Base-by-base conservation (phyloP, 495 filamentous ascomycete species). In the Oleoguttula mirabilis region DNA sequence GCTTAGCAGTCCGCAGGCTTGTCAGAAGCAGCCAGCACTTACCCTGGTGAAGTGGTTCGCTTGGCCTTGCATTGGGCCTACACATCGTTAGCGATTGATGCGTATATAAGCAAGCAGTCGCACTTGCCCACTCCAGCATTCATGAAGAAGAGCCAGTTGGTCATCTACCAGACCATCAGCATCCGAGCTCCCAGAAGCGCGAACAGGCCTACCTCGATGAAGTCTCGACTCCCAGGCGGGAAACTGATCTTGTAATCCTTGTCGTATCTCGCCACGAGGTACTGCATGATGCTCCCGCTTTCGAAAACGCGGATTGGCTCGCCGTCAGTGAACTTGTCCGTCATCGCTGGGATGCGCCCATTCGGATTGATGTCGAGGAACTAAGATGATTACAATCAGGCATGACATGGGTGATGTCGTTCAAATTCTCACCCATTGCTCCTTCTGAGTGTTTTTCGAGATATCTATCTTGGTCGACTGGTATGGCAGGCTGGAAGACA, bases 11-110 rank as follows among this genome's bases (percentile, higher is more conserved):
- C n/a, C n/a, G n/a, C n/a, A n/a, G n/a, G 10, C 6, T 35, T 17
- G 16, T 11, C 15, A 35, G 10, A 17, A 35, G 15, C 8, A 35
- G 32, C 15, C 5, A 7, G 10, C 10, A 35, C 16, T 6, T 35
- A 11, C 16, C 15, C 36, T 7, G 21, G 57, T 63, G 63, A 94
- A 95, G 60, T 95, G 88, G 64, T 94, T 92, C 4, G 86, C 76
- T 60, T 95, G 85, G 3, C 85, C 85, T 58, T 94, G 87, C 86
- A 93, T 93, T 10, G 88, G 88, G 2, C 87, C 88, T n/a, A n/a
- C n/a, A n/a, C n/a, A n/a, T n/a, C n/a, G n/a, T n/a, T n/a, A n/a
- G n/a, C n/a, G n/a, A n/a, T n/a, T n/a, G n/a, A n/a, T n/a, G n/a
- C n/a, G n/a, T n/a, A n/a, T n/a, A n/a, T n/a, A n/a, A n/a, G n/a